These are phyloP conservation scores for Rhynchosporium secalis DNA, from an alignment of 2,329 filamentous ascomycete species.

Conservation along the genomic window DNA sequence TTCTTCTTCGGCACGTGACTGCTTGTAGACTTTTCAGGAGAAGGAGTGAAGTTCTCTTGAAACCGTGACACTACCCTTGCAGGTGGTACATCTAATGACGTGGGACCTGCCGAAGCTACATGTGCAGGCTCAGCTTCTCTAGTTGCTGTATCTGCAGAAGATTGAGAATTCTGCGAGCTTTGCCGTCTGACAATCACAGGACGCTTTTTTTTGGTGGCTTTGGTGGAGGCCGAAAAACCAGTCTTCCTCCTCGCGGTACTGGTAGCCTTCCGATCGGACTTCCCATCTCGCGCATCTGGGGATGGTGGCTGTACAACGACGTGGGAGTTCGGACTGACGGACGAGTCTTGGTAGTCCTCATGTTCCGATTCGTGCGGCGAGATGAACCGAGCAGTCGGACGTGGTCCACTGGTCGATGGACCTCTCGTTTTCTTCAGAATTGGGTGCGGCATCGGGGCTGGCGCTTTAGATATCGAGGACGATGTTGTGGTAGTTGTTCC, in stretches of 20 bases:
- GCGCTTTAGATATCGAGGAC: constrained; percentile 36
- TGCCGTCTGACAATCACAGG: constrained; percentile 48
- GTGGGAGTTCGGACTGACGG: constrained; percentile 44
- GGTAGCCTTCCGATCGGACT: constrained; percentile 29
- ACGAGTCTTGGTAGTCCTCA: constrained; percentile 44
- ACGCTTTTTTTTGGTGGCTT: constrained; percentile 49
- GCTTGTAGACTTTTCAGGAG: constrained; percentile 6
- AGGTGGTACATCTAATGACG: constrained; percentile 20
- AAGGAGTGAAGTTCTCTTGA: constrained; percentile 32
- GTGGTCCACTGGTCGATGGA: constrained; percentile 53
- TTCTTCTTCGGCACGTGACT: constrained; percentile 20
- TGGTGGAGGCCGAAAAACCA: constrained; percentile 46
- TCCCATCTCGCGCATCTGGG: constrained; percentile 23
- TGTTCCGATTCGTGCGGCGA: constrained; percentile 53
- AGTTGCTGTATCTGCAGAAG: constrained; percentile 27
- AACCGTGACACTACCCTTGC: constrained; percentile 23
- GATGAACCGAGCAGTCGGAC: constrained; percentile 62
- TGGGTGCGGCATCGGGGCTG: constrained; percentile 49
- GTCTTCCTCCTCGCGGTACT: constrained; percentile 39
- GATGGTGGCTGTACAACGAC: constrained; percentile 34
- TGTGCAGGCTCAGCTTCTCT: constrained; percentile 20
- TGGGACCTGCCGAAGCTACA: constrained; percentile 19
- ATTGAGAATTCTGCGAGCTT: constrained; percentile 46
- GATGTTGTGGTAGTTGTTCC: constrained; percentile 9
- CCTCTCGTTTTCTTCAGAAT: constrained; percentile 61